Evolutionary conservation across 768 basidiomycete species (phyloP).

Genomic region (Lanmaoa pseudosensibilis): DNA sequence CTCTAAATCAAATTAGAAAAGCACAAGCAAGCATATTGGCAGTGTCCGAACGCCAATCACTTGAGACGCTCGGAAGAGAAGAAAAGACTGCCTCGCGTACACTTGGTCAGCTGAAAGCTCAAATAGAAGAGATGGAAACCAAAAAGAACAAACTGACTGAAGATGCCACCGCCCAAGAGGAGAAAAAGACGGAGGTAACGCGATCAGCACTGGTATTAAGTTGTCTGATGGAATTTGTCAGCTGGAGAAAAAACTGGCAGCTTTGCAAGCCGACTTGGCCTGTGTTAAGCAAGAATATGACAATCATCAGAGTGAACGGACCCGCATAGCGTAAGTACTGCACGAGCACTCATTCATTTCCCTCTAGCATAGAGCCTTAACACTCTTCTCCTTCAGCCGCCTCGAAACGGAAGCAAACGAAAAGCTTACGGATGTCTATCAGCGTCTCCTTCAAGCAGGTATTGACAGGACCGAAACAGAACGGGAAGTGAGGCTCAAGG

Average conservation of each 20-base stretch:
- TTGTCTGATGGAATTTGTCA: slow-evolving; percentile 6
- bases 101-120: slow-evolving; percentile 65
- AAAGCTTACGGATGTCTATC: slow-evolving; percentile 78
- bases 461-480: slow-evolving; percentile 87
- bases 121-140: slow-evolving; percentile 61
- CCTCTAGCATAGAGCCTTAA: background rate
- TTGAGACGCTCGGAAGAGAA: slow-evolving; percentile 79
- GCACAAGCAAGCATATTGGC: slow-evolving; percentile 75
- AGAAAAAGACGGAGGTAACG: slow-evolving; percentile 58
- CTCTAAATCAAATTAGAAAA: slow-evolving; percentile 51
- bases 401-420: slow-evolving; percentile 91
- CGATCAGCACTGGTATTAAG: too few species aligned
- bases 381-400: slow-evolving; percentile 54
- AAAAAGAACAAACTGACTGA: slow-evolving; percentile 55
- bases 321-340: slow-evolving; percentile 61
- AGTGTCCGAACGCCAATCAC: slow-evolving; percentile 81
- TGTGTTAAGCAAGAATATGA: slow-evolving; percentile 75
- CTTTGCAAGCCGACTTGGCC: slow-evolving; percentile 60
- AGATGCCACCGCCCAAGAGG: slow-evolving; percentile 49
- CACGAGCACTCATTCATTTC: background rate
- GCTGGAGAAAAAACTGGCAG: slow-evolving; percentile 61
- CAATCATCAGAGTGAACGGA: slow-evolving; percentile 81
- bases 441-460: slow-evolving; percentile 86
- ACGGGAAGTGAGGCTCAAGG: slow-evolving; percentile 79
- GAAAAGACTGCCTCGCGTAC: slow-evolving; percentile 71